These are phyloP conservation scores for Marchantia paleacea DNA, from an alignment of 225 moss, liverwort and hornwort genomes.

Conservation along the genomic window DNA sequence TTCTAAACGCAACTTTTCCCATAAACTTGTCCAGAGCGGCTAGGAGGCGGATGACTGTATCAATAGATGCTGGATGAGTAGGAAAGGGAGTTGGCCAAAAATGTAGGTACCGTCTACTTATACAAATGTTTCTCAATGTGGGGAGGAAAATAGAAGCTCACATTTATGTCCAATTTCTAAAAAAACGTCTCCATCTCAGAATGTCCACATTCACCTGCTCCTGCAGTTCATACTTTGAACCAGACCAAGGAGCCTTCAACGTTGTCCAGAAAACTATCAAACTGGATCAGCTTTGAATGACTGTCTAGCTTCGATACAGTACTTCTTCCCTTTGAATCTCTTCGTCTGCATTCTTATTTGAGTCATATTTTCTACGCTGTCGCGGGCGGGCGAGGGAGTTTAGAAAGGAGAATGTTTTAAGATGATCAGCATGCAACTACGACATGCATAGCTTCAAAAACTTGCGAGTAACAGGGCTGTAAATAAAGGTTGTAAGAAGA, in stretches of 20 bases:
- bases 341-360: neutral
- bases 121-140: neutral
- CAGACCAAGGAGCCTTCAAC: neutral
- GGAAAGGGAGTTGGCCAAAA: neutral
- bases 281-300: neutral
- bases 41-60: neutral
- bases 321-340: neutral
- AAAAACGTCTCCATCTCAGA: neutral
- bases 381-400: neutral
- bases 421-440: neutral
- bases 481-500: neutral
- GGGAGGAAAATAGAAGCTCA: slow-evolving; percentile 8
- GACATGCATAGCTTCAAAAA: neutral
- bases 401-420: neutral
- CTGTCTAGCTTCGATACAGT: neutral
- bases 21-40: neutral
- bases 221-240: slow-evolving; percentile 8
- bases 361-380: neutral
- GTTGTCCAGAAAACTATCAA: neutral
- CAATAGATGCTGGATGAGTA: neutral
- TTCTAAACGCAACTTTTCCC: neutral
- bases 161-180: slow-evolving; percentile 3
- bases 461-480: neutral
- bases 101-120: neutral
- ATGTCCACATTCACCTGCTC: slow-evolving; percentile 11